Conservation (phyloP, 768 basidiomycete species). For the Mycena sanguinolenta region DNA sequence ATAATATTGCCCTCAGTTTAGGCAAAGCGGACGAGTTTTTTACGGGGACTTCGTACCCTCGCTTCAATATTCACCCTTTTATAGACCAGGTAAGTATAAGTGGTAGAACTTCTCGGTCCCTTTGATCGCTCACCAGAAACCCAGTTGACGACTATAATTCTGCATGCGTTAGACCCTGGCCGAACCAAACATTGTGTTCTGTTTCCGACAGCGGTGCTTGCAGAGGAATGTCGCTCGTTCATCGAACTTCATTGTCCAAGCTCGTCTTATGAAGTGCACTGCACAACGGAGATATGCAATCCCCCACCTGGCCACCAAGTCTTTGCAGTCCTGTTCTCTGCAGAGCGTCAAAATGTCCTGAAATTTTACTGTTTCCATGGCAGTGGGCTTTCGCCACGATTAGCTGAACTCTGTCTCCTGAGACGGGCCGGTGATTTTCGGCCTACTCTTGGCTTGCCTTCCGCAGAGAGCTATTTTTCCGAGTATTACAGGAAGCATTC, state of each 20-base stretch:
- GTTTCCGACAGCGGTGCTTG: constrained; percentile 25
- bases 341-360: constrained; percentile 1
- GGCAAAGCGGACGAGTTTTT: constrained; percentile 8
- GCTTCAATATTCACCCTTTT: constrained; percentile 23
- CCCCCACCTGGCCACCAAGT: constrained; percentile 21
- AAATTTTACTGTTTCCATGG: constrained; percentile 67
- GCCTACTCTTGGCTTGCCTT: constrained; percentile 55
- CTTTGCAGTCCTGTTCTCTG: constrained; percentile 30
- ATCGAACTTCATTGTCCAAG: constrained; percentile 13
- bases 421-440: constrained; percentile 57
- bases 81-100: constrained; percentile 10
- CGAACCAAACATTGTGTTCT: constrained; percentile 21
- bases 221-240: constrained; percentile 26
- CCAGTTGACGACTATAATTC: constrained; percentile 16
- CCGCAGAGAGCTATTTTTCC: constrained; percentile 51
- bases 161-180: constrained; percentile 5
- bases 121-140: not conserved
- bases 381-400: constrained; percentile 60
- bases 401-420: constrained; percentile 59
- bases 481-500: constrained; percentile 45
- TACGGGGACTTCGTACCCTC: constrained; percentile 25
- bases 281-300: constrained; percentile 17
- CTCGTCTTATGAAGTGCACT: constrained; percentile 25
- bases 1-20: constrained; percentile 5
- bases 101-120: not conserved